Conservation (phyloP, 805 yeast species). For the Tetrapisispora taiwanensis region DNA sequence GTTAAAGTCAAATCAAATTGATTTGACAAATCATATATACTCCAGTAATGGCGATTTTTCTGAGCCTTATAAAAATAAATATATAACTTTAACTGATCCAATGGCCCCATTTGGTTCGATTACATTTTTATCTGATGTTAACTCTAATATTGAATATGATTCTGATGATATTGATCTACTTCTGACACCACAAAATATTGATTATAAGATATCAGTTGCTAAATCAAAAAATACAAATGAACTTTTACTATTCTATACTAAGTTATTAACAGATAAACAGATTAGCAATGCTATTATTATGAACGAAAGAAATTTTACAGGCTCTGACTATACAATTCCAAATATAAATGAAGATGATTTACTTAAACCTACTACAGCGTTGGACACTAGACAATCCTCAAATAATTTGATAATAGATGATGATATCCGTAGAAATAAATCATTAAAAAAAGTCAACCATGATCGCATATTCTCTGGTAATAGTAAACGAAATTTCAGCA, state of each 20-base stretch:
- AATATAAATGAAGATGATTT: not conserved
- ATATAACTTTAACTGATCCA: conserved; percentile 67
- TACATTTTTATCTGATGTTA: conserved; percentile 50
- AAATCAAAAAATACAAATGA: conserved; percentile 11
- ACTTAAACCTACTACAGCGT: not conserved
- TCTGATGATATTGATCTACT: conserved; percentile 12
- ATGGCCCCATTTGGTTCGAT: conserved; percentile 62
- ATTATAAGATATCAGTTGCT: conserved; percentile 23
- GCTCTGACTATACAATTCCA: not conserved
- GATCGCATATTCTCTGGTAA: not conserved
- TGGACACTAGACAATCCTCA: not conserved
- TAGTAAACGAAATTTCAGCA: not conserved
- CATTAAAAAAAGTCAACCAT: no score
- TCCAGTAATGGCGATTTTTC: conserved; percentile 1
- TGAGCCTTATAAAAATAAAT: conserved; percentile 20
- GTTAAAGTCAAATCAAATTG: not conserved
- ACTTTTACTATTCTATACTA: conserved; percentile 20
- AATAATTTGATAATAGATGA: not conserved
- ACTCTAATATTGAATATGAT: conserved; percentile 32
- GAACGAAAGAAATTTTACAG: not conserved
- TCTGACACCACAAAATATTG: conserved; percentile 18
- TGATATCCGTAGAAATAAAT: no score
- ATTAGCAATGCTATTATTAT: not conserved
- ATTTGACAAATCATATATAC: conserved; percentile 5
- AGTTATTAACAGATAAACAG: conserved; percentile 4